Conservation (phyloP, 163 green algal species). For the Prototheca cutis region DNA sequence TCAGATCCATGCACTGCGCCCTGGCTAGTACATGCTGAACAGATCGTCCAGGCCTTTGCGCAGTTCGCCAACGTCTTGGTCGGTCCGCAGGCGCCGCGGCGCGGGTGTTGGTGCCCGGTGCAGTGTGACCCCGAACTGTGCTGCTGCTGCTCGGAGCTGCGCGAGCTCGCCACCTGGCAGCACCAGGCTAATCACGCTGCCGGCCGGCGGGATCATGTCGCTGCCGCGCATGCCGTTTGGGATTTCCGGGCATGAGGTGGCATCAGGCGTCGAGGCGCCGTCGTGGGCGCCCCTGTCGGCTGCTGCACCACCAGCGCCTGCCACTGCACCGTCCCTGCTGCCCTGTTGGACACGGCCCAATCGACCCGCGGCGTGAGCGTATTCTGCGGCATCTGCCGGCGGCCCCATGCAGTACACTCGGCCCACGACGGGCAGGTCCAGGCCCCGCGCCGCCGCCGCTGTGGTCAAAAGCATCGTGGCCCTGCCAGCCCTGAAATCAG, state of each 20-base stretch:
- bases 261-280: too few relatives aligned
- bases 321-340: too few relatives aligned
- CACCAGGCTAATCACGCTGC: conserved; percentile 51
- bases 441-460: conserved; percentile 45
- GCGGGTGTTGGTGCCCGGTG: conserved; percentile 9
- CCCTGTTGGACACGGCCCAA: conserved; percentile 54
- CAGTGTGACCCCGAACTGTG: conserved; percentile 37
- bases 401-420: conserved; percentile 68
- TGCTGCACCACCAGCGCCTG: too few relatives aligned
- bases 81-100: background rate
- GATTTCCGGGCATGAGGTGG: too few relatives aligned
- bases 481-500: conserved; percentile 42
- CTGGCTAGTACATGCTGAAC: conserved; percentile 17
- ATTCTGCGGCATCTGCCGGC: conserved; percentile 46
- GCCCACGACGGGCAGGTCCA: conserved; percentile 73
- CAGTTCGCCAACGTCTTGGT: conserved; percentile 24
- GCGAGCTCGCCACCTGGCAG: conserved; percentile 30
- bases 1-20: background rate
- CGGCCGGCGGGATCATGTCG: too few relatives aligned
- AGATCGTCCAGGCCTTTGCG: conserved; percentile 34
- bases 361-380: conserved; percentile 68
- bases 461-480: conserved; percentile 58
- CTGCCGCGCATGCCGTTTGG: too few relatives aligned
- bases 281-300: too few relatives aligned
- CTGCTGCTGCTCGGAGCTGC: conserved; percentile 31